These are phyloP conservation scores for Thielaviopsis euricoi DNA, from an alignment of 2,329 filamentous ascomycete species.

Conservation along the genomic window DNA sequence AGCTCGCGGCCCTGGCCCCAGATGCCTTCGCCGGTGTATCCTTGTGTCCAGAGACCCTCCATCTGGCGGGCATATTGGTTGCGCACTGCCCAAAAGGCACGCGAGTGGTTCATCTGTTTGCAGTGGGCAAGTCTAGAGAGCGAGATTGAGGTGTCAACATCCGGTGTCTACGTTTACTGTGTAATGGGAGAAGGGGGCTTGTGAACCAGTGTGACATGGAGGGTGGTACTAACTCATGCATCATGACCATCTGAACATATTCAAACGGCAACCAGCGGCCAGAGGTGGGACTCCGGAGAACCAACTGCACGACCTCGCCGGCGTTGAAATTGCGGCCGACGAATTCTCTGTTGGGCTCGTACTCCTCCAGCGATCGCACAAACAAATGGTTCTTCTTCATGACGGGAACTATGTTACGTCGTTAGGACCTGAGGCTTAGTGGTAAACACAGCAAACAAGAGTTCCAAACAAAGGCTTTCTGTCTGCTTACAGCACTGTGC, in stretches of 20 bases:
- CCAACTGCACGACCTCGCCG: constrained; percentile 73
- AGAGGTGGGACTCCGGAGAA: constrained; percentile 49
- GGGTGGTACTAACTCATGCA: constrained; percentile 46
- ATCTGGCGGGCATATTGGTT: constrained; percentile 58
- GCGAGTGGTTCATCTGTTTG: constrained; percentile 81
- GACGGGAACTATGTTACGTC: constrained; percentile 36
- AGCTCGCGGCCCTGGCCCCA: constrained; percentile 61
- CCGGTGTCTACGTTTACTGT: too few species aligned
- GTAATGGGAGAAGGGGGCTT: too few species aligned
- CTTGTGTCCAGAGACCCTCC: constrained; percentile 49
- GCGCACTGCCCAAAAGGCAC: constrained; percentile 64
- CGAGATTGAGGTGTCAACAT: too few species aligned
- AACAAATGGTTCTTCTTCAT: constrained; percentile 50
- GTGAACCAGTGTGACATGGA: neutral
- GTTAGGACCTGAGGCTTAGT: neutral
- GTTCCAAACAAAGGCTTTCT: neutral
- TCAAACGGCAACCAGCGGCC: constrained; percentile 64
- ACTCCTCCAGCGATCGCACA: constrained; percentile 57
- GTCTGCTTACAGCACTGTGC: constrained; percentile 51
- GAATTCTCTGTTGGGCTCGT: constrained; percentile 66
- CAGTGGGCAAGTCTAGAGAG: constrained; percentile 51
- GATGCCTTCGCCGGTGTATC: constrained; percentile 66
- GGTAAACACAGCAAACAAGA: neutral
- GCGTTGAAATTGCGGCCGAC: constrained; percentile 82
- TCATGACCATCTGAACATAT: constrained; percentile 89